Conservation (phyloP, 177 flowering plant genomes). For the Tripterygium wilfordii region DNA sequence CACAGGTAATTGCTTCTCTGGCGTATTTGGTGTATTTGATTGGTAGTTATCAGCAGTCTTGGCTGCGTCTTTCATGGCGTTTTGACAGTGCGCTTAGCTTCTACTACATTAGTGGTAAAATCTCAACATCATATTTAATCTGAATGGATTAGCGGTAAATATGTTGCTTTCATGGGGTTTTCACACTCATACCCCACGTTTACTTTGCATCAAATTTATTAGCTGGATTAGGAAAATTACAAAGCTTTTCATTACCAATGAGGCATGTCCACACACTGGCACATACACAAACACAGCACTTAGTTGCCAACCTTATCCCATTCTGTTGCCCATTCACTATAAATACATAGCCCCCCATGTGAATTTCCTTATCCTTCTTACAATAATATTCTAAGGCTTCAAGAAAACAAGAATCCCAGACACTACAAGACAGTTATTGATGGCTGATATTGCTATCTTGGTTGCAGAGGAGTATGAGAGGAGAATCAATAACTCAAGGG, state of each 20-base stretch:
- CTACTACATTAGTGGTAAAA: slow-evolving; percentile 86
- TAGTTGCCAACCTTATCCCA: background rate
- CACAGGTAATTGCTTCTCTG: slow-evolving; percentile 75
- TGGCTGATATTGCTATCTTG: slow-evolving; percentile 79
- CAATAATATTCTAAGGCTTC: background rate
- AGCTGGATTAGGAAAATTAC: too few species aligned
- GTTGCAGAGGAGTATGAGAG: slow-evolving; percentile 86
- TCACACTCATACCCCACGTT: too few species aligned
- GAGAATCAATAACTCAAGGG: slow-evolving; percentile 34
- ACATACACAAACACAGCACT: background rate
- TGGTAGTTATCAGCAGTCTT: slow-evolving; percentile 60
- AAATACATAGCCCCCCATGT: background rate
- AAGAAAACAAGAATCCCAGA: slow-evolving; percentile 5
- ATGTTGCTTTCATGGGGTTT: too few species aligned
- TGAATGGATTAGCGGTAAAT: too few species aligned
- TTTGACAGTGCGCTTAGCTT: slow-evolving; percentile 69
- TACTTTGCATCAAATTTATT: too few species aligned
- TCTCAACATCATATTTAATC: slow-evolving; percentile 6
- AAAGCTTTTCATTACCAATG: too few species aligned
- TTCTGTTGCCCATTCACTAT: background rate
- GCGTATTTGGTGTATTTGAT: slow-evolving; percentile 66
- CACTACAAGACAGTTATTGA: slow-evolving; percentile 9
- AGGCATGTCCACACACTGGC: too few species aligned
- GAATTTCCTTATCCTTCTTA: background rate
- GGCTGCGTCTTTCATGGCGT: slow-evolving; percentile 84